Percentiles rank a stretch among this genome's conserved stretches.
phyloP scores from a whole-genome alignment of 495 filamentous ascomycete species.

The Penicillium pulvis region DNA sequence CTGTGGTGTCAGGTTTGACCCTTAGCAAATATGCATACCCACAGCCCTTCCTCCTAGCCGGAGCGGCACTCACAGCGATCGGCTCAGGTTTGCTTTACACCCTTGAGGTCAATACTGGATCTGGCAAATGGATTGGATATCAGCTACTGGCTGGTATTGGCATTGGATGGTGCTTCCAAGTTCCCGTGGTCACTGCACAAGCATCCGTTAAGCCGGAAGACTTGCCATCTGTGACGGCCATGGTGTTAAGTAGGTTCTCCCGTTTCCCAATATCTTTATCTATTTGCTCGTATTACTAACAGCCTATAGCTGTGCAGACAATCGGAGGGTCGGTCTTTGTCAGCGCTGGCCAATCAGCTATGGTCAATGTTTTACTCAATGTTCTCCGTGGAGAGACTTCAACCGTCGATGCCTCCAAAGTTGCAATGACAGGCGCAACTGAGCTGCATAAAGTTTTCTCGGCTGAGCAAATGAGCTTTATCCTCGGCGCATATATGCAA shows the following conservation, averaged over 20 bases:
- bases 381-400: constrained; percentile 35
- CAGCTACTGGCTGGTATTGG: constrained; percentile 40
- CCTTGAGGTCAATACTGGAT: constrained; percentile 24
- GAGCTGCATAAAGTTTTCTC: constrained; percentile 46
- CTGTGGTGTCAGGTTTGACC: too few species aligned
- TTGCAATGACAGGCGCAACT: constrained; percentile 50
- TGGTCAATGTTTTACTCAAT: constrained; percentile 67
- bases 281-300: neutral
- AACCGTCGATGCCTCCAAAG: constrained; percentile 33
- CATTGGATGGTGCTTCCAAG: constrained; percentile 34
- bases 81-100: constrained; percentile 47
- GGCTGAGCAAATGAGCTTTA: constrained; percentile 42
- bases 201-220: constrained; percentile 18
- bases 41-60: neutral
- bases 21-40: too few species aligned
- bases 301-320: constrained; percentile 12
- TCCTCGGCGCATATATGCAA: constrained; percentile 59
- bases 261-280: constrained; percentile 1
- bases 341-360: constrained; percentile 51
- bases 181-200: constrained; percentile 33
- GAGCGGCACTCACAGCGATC: constrained; percentile 35
- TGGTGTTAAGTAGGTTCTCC: constrained; percentile 13
- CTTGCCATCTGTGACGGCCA: constrained; percentile 25
- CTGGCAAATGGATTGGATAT: constrained; percentile 42
- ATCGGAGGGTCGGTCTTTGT: constrained; percentile 14